These are phyloP conservation scores for Klebsormidium nitens DNA, from an alignment of 139 green algal species.

Conservation along the genomic window DNA sequence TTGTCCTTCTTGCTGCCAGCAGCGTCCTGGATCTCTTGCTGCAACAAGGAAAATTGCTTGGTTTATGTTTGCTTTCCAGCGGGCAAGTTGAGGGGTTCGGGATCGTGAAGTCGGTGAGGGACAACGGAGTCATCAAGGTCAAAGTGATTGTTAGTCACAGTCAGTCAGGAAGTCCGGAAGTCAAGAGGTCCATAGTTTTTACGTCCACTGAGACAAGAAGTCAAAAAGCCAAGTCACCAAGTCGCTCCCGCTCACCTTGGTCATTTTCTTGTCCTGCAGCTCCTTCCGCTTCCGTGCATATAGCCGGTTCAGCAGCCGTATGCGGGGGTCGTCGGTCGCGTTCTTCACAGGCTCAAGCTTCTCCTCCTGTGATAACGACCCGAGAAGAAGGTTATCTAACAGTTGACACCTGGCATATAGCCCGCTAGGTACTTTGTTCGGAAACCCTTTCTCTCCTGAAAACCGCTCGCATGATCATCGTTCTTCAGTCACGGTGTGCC, in stretches of 20 bases:
- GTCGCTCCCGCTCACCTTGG: too few species aligned
- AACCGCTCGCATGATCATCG: too few species aligned
- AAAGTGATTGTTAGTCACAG: neutral
- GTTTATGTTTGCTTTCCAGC: too few species aligned
- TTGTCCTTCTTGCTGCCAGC: constrained; percentile 7
- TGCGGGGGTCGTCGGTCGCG: constrained; percentile 49
- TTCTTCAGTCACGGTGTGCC: too few species aligned
- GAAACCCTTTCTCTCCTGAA: too few species aligned
- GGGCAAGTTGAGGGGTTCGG: neutral
- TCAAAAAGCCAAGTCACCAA: too few species aligned
- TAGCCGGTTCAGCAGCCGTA: constrained; percentile 65
- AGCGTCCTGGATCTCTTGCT: neutral
- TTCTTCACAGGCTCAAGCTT: constrained; percentile 69
- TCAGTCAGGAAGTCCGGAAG: neutral
- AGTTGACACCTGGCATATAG: too few species aligned
- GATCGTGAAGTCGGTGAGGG: neutral
- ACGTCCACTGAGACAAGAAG: too few species aligned
- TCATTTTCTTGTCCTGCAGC: constrained; percentile 43
- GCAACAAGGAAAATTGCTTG: neutral
- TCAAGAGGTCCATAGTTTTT: neutral
- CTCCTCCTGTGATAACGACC: constrained; percentile 51
- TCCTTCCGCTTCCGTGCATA: constrained; percentile 65
- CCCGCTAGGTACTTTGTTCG: neutral
- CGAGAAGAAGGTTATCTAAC: neutral
- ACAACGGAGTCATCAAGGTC: neutral